Conservation (phyloP, 148 eudicot species). For the Talinum fruticosum region DNA sequence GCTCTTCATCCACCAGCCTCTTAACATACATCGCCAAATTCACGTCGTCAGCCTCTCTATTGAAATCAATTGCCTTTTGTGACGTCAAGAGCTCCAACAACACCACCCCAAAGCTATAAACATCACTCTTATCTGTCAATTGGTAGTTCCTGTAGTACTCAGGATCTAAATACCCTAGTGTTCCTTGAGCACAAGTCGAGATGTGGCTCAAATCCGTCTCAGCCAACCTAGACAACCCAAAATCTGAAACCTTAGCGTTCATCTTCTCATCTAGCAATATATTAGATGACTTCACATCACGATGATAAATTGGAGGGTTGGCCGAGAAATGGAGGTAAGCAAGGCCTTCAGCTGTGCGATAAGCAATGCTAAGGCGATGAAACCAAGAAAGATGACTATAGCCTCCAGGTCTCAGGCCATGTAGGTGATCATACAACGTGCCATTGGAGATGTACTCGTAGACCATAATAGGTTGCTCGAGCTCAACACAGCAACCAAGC, state of each 20-base stretch:
- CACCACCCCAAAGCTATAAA: conserved; percentile 75
- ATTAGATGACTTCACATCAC: conserved; percentile 86
- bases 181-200: conserved; percentile 88
- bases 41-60: conserved; percentile 69
- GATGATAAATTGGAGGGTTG: conserved; percentile 69
- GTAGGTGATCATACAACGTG: conserved; percentile 57
- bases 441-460: conserved; percentile 78
- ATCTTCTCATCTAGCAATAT: conserved; percentile 74
- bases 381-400: conserved; percentile 47
- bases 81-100: conserved; percentile 79
- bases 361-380: conserved; percentile 59
- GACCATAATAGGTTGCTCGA: conserved; percentile 71
- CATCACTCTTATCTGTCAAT: too few species aligned
- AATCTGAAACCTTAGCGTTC: conserved; percentile 74
- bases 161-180: conserved; percentile 79
- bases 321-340: conserved; percentile 83
- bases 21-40: conserved; percentile 76
- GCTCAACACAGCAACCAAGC: conserved; percentile 90
- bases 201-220: conserved; percentile 82
- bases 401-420: conserved; percentile 22
- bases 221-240: conserved; percentile 77
- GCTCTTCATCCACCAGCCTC: conserved; percentile 74
- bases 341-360: conserved; percentile 70
- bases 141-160: conserved; percentile 54
- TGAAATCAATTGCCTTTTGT: conserved; percentile 73